Percentiles rank a stretch among this genome's conserved stretches.
Conservation (phyloP, 192 early-diverging fungal species). For the Jimgerdemannia flammicorona region DNA sequence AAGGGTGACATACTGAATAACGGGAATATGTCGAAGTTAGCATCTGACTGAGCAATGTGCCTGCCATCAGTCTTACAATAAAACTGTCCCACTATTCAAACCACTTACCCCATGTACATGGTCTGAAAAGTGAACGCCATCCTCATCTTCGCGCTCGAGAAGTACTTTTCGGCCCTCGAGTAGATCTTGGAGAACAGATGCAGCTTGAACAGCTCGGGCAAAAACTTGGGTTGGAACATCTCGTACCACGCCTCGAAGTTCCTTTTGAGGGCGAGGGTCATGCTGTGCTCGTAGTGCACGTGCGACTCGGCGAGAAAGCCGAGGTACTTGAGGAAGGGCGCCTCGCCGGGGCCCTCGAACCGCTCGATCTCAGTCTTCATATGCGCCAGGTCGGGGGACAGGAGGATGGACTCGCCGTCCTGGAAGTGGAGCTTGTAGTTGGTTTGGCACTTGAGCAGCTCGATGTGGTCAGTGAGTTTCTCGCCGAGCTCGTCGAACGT, state of each 20-base stretch:
- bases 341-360: conserved; percentile 32
- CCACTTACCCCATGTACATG: conserved; percentile 58
- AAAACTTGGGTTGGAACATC: conserved; percentile 34
- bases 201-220: conserved; percentile 32
- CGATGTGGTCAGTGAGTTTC: conserved; percentile 37
- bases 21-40: too few species aligned
- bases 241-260: conserved; percentile 46
- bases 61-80: neutral
- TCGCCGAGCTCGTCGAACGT: conserved; percentile 45
- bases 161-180: conserved; percentile 34
- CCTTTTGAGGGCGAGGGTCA: conserved; percentile 36
- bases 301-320: conserved; percentile 42
- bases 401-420: conserved; percentile 39
- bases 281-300: conserved; percentile 45
- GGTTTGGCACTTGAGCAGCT: conserved; percentile 40
- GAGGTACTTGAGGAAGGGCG: conserved; percentile 27
- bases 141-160: conserved; percentile 46
- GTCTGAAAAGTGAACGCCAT: conserved; percentile 58
- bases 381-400: conserved; percentile 42
- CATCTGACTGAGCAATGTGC: too few species aligned
- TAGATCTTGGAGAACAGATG: conserved; percentile 42
- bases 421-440: conserved; percentile 55
- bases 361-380: conserved; percentile 51
- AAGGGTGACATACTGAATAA: conserved; percentile 47
- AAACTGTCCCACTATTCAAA: neutral